These are phyloP conservation scores for Lipomyces japonicus DNA, from an alignment of 805 yeast genomes.

Conservation along the genomic window DNA sequence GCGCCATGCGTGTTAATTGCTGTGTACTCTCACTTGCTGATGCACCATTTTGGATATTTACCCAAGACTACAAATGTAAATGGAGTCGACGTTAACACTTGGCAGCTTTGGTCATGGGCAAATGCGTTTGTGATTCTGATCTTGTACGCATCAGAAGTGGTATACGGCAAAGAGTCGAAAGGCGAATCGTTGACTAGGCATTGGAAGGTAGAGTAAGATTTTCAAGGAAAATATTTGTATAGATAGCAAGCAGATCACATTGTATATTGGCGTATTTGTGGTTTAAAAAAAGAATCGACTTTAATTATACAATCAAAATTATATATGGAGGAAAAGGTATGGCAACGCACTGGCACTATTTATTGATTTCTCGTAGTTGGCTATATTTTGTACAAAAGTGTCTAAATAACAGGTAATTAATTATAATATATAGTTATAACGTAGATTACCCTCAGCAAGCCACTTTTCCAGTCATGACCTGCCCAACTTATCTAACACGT, in stretches of 20 bases:
- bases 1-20: slow-evolving; percentile 94
- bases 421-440: no score
- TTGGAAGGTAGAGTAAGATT: slow-evolving; percentile 30
- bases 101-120: slow-evolving; percentile 98
- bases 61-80: slow-evolving; percentile 59
- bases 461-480: no score
- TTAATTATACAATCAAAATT: no score
- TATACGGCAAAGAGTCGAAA: slow-evolving; percentile 34
- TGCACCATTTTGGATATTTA: slow-evolving; percentile 78
- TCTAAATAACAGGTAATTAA: no score
- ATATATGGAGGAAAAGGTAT: no score
- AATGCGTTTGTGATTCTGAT: slow-evolving; percentile 76
- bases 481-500: no score
- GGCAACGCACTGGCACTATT: no score
- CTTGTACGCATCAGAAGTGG: slow-evolving; percentile 75
- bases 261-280: no score
- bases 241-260: slow-evolving; percentile 1
- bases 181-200: slow-evolving; percentile 28
- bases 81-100: slow-evolving; percentile 47
- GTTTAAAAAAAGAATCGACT: no score
- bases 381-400: no score
- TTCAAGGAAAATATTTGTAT: background rate
- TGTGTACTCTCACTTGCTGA: slow-evolving; percentile 88
- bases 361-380: no score
- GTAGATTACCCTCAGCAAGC: no score